Base-by-base conservation (phyloP, 139 green algal species). In the Axilococcus clingmanii region DNA sequence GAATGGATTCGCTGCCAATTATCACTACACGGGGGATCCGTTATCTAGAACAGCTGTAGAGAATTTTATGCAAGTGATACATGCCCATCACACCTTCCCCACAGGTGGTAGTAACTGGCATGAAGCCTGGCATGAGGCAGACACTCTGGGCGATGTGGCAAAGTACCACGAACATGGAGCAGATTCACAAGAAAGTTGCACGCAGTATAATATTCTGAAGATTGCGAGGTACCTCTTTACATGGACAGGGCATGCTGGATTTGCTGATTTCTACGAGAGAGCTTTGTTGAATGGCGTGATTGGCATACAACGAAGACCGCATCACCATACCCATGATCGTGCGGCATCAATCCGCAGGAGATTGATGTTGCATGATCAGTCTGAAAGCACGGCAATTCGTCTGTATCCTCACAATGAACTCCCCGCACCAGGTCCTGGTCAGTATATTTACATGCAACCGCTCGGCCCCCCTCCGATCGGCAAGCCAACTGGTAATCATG, bases 141-240 rank as follows among this genome's bases (percentile, higher is more conserved):
- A 62, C 14, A 40, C 40, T 19, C 36, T 83, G 36, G 64, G 53
- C 32, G 55, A 69, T 3, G 59, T 59, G 3, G 19, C 75, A 14
- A 31, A 49, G 9, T 23, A 49, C 23, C 9, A 9, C 41, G 41
- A 49, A 9, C 9, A 9, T 49, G 41, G 9, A 23, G 41, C 41
- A 7, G 33, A 33, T 24, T 38, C 42, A 24, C 42, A 81, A 30
- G 74, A 81, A 67, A 75, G 61, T 4, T 82, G 74, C 62, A 82
- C 72, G 0, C 48, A 66, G 38, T 86, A 85, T 69, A 84, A 86
- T 66, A 63, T 78, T 3, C 72, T 86, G 24, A 86, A 86, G 64
- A 44, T 83, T 2, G 67, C 74, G 0, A 55, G 71, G 11, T 57
- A 40, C 25, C 56, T 84, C 17, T 86, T 82, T 67, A 52, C 48